Evolutionary conservation across 345 rosid species (phyloP), one percentile per base, ranked within the genome.

Genomic region (Eutrema heterophyllum): DNA sequence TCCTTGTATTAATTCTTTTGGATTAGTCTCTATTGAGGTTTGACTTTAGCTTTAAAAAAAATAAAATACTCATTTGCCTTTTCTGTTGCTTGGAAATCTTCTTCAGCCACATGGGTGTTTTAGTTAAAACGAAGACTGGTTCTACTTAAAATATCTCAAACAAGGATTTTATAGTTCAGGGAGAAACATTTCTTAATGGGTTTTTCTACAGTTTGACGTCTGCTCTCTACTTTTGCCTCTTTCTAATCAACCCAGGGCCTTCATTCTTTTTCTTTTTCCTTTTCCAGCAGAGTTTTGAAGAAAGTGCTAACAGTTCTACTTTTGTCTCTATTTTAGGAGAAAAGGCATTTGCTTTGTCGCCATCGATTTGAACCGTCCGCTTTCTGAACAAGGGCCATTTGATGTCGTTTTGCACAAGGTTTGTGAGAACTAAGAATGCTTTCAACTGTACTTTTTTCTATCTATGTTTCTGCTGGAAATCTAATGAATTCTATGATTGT

Each of bases 361-460:
- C 67, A 86, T 94, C 45, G 97, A 91, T 84, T 73, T 41, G 72
- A 77, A 73, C 63, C 80, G 80, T 64, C 88, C 95, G 11, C 81
- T 94, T 46, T 76, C 88, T 59, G 97, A 89, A 76, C 97, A 94
- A 84, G 98, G 96, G 9, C 98, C 98, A 65, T 94, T 94, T 78
- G 95, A 94, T 74, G 83, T 91, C 43, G 84, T 94, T 45, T 77
- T 94, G 82, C 98, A 94, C 70, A 94, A 94, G 97, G 78, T 78
- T 67, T 61, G 78, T 58, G 59, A 29, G 60, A 72, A 51, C 48
- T 46, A 63, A 18, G 46, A 70, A 55, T 55, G 71, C 15, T 29
- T 61, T 72, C 12, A 72, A 9, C 26, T 51, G 64, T 26, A 24
- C 26, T 12, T 33, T 55, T 11, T 11, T 36, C 41, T 7, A 4